These are phyloP conservation scores for Cordyceps militaris DNA, from an alignment of 2,329 filamentous ascomycete species.

Conservation along the genomic window DNA sequence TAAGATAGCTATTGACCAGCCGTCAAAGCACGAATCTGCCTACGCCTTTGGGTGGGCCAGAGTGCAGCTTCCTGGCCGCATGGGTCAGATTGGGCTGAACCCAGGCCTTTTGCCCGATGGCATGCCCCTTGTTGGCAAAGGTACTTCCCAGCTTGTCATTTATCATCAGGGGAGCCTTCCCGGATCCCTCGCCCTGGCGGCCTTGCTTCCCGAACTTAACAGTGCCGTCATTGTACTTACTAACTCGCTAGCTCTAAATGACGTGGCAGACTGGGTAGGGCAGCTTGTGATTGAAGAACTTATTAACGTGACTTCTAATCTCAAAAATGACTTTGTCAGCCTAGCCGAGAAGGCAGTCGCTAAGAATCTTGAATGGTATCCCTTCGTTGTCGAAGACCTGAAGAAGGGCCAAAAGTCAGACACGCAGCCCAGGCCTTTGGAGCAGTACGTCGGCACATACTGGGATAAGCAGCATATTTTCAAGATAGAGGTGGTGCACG, in stretches of 20 bases:
- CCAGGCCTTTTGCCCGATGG: background rate
- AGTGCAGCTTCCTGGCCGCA: background rate
- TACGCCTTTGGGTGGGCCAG: background rate
- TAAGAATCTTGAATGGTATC: background rate
- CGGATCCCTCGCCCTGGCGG: background rate
- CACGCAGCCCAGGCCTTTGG: background rate
- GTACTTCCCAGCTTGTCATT: background rate
- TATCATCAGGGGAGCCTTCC: background rate
- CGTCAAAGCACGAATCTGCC: background rate
- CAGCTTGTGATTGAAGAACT: background rate
- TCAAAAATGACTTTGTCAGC: background rate
- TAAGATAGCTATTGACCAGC: background rate
- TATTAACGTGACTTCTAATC: background rate
- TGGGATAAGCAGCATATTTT: background rate
- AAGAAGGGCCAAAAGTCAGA: background rate
- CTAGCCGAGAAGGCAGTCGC: background rate
- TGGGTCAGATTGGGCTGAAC: background rate
- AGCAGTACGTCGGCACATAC: background rate
- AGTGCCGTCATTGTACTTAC: background rate
- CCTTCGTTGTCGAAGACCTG: background rate
- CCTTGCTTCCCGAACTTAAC: background rate
- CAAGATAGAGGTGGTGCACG: background rate
- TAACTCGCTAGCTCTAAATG: background rate
- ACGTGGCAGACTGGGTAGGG: background rate
- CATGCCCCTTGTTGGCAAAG: background rate